A percentile compares a stretch with the other conserved stretches of the same genome.
Conservation (phyloP, 192 early-diverging fungal species). For the Linderina pennispora region DNA sequence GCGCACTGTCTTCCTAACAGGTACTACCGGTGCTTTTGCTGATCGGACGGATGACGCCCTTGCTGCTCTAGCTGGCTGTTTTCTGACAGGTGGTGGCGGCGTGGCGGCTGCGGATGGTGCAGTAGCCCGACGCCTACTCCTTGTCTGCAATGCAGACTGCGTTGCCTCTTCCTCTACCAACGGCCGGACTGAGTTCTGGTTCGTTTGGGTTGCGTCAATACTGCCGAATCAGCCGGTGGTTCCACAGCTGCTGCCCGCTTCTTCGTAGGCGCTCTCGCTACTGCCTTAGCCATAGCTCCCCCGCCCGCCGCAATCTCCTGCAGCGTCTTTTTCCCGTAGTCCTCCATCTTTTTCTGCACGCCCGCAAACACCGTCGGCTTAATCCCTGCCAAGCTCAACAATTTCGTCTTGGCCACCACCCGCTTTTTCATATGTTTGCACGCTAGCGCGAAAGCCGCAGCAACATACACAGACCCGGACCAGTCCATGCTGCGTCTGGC, state of each 20-base stretch:
- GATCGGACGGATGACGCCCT: too few relatives aligned
- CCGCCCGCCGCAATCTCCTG: constrained; percentile 11
- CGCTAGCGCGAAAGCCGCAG: constrained; percentile 24
- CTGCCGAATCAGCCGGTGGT: too few relatives aligned
- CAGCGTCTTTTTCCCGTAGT: constrained; percentile 17
- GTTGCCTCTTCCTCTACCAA: neutral
- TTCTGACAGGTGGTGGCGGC: too few relatives aligned
- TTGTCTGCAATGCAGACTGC: neutral
- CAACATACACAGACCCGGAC: constrained; percentile 37
- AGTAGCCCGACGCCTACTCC: neutral
- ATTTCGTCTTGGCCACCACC: constrained; percentile 16
- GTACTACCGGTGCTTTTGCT: too few relatives aligned
- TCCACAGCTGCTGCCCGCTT: too few relatives aligned
- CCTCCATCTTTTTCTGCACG: constrained; percentile 23
- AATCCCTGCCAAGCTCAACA: constrained; percentile 12
- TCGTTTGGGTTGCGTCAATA: too few relatives aligned
- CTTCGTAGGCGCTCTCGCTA: constrained; percentile 20
- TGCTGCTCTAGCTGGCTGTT: too few relatives aligned
- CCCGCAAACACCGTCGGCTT: constrained; percentile 16
- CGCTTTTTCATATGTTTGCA: constrained; percentile 41
- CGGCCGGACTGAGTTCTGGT: neutral
- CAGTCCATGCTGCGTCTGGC: constrained; percentile 30
- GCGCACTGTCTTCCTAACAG: neutral
- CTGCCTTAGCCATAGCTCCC: too few relatives aligned
- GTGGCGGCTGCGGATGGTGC: too few relatives aligned